Evolutionary conservation across 371 early-diverging fungal genomes (phyloP), one percentile per base, ranked within the genome.

Genomic region (Racocetra persica): DNA sequence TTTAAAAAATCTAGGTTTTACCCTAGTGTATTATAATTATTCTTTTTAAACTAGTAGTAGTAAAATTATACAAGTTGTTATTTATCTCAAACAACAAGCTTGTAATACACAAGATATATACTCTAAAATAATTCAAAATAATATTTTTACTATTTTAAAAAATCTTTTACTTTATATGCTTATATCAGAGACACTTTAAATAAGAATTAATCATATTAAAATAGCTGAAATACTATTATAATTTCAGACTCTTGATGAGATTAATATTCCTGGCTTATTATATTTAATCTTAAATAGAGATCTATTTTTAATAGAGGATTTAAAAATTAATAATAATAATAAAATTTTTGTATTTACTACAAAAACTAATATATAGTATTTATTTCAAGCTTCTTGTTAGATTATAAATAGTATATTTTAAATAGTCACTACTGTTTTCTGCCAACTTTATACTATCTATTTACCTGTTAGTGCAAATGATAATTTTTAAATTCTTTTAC

Each of bases 81-180:
- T 0, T 2, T 0, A 20, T 49, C 52, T 71, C 6, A 71, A 71
- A 26, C 22, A 13, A 51, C 20, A 51, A 51, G 52, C 54, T 14
- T 1, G 7, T 24, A 52, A 51, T 4, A 51, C 18, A 49, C 18
- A 10, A 13, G 54, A 71, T 8, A 13, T 6, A 51, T 52, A 24
- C n/a, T 8, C 28, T 6, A 18, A 71, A 51, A 71, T 51, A 20
- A 71, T 71, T 11, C 71, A 71, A 52, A 71, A 22, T 22, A 71
- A 67, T 38, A 32, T 16, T 36, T 13, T 16, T 10, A 32, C 8
- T 14, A 32, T 32, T 67, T 7, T 8, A 10, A 10, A 67, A 67
- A 32, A 67, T 41, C 10, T 41, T 5, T 5, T 6, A 4, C 7
- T 8, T 41, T 41, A 67, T 38, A 67, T 67, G 32, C 36, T n/a